These are phyloP conservation scores for Nannochloris sp. DNA, from an alignment of 139 green algal genomes.

Conservation along the genomic window DNA sequence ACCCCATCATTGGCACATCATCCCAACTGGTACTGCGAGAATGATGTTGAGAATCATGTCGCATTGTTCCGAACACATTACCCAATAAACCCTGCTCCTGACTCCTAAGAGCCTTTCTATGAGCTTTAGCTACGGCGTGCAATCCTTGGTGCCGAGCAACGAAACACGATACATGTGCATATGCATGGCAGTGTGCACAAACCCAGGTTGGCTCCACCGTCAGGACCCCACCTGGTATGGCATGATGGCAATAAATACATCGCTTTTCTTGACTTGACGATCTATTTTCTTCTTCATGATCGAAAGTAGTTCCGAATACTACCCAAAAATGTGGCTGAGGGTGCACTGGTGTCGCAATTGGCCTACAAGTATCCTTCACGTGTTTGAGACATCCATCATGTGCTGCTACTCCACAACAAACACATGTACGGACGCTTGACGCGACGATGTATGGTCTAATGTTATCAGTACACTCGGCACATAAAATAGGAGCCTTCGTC, in stretches of 20 bases:
- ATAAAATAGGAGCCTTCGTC: constrained; percentile 23
- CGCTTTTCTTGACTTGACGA: not conserved
- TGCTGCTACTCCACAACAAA: constrained; percentile 45
- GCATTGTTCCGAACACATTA: too few species aligned
- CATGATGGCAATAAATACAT: constrained; percentile 47
- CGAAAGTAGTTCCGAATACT: constrained; percentile 9
- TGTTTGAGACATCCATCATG: constrained; percentile 41
- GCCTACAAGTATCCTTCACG: constrained; percentile 12
- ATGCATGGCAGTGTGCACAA: constrained; percentile 50
- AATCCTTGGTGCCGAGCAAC: constrained; percentile 17
- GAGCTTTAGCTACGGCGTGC: not conserved
- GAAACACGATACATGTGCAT: constrained; percentile 57
- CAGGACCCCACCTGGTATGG: constrained; percentile 38
- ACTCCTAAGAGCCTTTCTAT: not conserved
- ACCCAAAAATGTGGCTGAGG: constrained; percentile 15
- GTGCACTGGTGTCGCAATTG: constrained; percentile 26
- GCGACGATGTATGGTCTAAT: constrained; percentile 7
- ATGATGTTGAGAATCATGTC: too few species aligned
- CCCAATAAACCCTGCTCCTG: not conserved
- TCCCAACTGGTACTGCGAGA: too few species aligned
- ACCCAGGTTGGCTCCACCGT: constrained; percentile 56
- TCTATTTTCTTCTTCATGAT: not conserved
- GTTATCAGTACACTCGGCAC: constrained; percentile 21
- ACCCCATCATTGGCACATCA: not conserved
- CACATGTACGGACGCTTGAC: constrained; percentile 32